Evolutionary conservation across 2,329 filamentous ascomycete genomes (phyloP).

Genomic region (Alternaria angustiovoidea): DNA sequence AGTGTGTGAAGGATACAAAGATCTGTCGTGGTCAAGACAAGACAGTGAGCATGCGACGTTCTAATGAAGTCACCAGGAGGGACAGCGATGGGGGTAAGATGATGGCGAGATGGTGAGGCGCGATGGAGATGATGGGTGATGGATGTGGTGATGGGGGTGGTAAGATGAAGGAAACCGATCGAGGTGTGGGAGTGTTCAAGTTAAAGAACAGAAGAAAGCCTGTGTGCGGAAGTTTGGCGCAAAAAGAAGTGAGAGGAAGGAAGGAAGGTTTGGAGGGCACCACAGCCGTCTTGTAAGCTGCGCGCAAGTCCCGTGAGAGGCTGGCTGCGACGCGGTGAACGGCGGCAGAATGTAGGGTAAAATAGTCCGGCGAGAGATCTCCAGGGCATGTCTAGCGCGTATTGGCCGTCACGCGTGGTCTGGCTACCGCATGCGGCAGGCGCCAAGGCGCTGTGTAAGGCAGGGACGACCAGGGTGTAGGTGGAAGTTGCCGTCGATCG

Average conservation of each 20-base stretch:
- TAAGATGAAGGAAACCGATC: conserved; percentile 11
- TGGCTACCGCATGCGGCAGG: conserved; percentile 17
- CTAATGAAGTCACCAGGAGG: conserved; percentile 27
- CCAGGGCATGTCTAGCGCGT: conserved; percentile 27
- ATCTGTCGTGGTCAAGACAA: conserved; percentile 33
- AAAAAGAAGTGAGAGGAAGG: conserved; percentile 45
- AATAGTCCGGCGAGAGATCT: conserved; percentile 25
- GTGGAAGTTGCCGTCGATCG: conserved; percentile 11
- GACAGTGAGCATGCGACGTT: conserved; percentile 40
- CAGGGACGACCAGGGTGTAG: conserved; percentile 5
- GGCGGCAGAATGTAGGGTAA: conserved; percentile 33
- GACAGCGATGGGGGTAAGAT: conserved; percentile 34
- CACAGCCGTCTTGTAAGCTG: conserved; percentile 49
- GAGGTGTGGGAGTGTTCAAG: conserved; percentile 21
- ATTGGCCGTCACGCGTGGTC: conserved; percentile 23
- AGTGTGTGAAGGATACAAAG: conserved; percentile 44
- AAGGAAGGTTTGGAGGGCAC: conserved; percentile 45
- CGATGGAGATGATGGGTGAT: conserved; percentile 18
- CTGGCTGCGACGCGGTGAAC: conserved; percentile 35
- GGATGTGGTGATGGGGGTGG: conserved; percentile 22
- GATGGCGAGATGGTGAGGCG: conserved; percentile 28
- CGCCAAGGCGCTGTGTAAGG: conserved; percentile 25
- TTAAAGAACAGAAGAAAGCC: conserved; percentile 23
- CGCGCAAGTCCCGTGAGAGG: conserved; percentile 45
- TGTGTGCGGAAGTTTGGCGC: conserved; percentile 33